Evolutionary conservation across 306 rosid genomes (phyloP), one percentile per base, ranked within the genome.

Genomic region (Coriaria nepalensis): DNA sequence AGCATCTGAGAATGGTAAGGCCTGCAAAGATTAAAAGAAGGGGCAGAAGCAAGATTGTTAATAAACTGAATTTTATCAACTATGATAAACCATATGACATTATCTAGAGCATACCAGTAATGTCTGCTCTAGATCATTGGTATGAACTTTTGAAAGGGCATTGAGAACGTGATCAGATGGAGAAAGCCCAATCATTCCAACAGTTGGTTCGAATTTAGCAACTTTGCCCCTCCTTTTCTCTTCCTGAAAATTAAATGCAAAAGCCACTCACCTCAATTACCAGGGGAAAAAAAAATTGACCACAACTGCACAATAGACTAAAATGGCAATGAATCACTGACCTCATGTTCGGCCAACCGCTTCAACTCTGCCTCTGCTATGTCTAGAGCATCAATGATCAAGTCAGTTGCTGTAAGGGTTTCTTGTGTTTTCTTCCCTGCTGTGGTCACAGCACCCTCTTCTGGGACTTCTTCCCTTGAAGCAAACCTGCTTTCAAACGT

Each of bases 371-470:
- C 75, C 54, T 81, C 95, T 45, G 94, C 94, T 52, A 68, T 53
- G 61, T 90, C 97, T 52, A 90, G 63, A 53, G 83, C 78, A 56
- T 90, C 97, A 49, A 90, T 75, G 69, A 90, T 71, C 43, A 78
- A 45, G 75, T 90, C 97, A 5, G 87, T 67, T n/a, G 93, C 95
- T 6, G 86, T 67, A 66, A 90, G 74, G 59, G 95, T 90, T 74
- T 90, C 94, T 68, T 71, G 80, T 12, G 97, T 72, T 45, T 75
- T 76, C 68, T 79, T 90, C 69, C 97, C 97, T 34, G 86, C 97
- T 48, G 75, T 57, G 20, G 94, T 95, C 59, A 81, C 97, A 32
- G 79, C 92, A 45, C 97, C 97, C 71, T 79, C 95, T 74, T 84
- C 97, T 9, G 97, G 97, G 59, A 90, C 62, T 73, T 84, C 97